Conservation (phyloP, 2,329 filamentous ascomycete species). For the Pseudofabraea citricarpa region DNA sequence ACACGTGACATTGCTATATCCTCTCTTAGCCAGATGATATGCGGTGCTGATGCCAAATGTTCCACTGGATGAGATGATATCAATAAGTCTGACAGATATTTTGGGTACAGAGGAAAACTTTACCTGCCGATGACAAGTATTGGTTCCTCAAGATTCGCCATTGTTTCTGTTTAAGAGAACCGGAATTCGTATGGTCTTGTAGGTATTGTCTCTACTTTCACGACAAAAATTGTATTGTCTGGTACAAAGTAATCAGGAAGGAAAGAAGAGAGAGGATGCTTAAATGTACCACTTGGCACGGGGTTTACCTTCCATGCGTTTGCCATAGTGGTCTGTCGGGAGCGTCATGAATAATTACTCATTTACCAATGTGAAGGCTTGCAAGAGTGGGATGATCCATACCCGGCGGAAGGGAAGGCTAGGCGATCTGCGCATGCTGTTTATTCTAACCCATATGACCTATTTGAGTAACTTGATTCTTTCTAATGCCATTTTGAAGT, state of each 20-base stretch:
- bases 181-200: background rate
- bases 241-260: background rate
- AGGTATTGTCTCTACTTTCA: background rate
- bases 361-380: too few relatives aligned
- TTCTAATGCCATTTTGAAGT: too few relatives aligned
- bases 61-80: conserved; percentile 14
- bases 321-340: too few relatives aligned
- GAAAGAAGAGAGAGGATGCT: background rate
- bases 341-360: too few relatives aligned
- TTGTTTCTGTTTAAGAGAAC: background rate
- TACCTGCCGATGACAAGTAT: conserved; percentile 7
- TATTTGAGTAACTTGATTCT: too few relatives aligned
- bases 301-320: too few relatives aligned
- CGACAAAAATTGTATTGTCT: background rate
- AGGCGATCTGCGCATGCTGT: too few relatives aligned
- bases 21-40: conserved; percentile 34
- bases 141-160: background rate
- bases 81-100: background rate
- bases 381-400: too few relatives aligned
- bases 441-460: too few relatives aligned
- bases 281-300: background rate
- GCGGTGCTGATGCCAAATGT: conserved; percentile 37
- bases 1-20: conserved; percentile 41
- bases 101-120: background rate
- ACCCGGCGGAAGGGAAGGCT: too few relatives aligned